Conservation (phyloP, 768 basidiomycete genomes). For the Neoboletus subvelutipes region DNA sequence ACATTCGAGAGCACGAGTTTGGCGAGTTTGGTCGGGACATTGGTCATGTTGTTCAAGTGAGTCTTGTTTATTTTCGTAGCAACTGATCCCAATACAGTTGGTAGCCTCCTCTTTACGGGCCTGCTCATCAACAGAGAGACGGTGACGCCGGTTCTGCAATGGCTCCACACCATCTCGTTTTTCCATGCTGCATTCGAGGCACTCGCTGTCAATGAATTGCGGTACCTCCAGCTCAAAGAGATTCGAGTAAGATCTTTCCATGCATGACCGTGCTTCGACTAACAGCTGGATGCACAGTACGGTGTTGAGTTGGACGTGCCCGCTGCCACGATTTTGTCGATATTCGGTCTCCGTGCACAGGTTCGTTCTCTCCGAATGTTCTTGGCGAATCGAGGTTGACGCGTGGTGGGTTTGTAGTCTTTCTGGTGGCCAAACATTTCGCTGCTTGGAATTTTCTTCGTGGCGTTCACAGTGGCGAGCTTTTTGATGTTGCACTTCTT, state of each 20-base stretch:
- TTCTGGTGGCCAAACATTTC: slow-evolving; percentile 99
- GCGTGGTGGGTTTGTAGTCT: slow-evolving; percentile 44
- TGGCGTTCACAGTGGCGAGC: slow-evolving; percentile 70
- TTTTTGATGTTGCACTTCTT: slow-evolving; percentile 82
- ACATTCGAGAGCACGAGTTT: slow-evolving; percentile 84
- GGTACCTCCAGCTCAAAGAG: slow-evolving; percentile 91
- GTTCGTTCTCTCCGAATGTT: slow-evolving; percentile 34
- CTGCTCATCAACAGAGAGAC: slow-evolving; percentile 92
- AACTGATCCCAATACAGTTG: slow-evolving; percentile 6
- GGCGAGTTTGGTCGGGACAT: slow-evolving; percentile 89
- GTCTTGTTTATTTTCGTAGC: slow-evolving; percentile 31
- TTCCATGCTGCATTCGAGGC: slow-evolving; percentile 99
- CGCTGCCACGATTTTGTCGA: slow-evolving; percentile 91
- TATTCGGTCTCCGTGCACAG: slow-evolving; percentile 90
- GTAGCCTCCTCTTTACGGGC: slow-evolving; percentile 91
- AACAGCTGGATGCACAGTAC: slow-evolving; percentile 54
- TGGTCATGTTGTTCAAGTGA: slow-evolving; percentile 98
- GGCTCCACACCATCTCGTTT: slow-evolving; percentile 92
- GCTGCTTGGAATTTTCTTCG: slow-evolving; percentile 84
- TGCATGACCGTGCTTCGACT: not conserved
- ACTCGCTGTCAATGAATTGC: slow-evolving; percentile 94
- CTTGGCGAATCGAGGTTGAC: slow-evolving; percentile 9
- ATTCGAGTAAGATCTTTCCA: slow-evolving; percentile 61
- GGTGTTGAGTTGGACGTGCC: slow-evolving; percentile 97
- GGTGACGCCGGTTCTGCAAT: slow-evolving; percentile 66